Conservation (phyloP, 225 moss, liverwort and hornwort species). For the Thuidium tamariscinum region DNA sequence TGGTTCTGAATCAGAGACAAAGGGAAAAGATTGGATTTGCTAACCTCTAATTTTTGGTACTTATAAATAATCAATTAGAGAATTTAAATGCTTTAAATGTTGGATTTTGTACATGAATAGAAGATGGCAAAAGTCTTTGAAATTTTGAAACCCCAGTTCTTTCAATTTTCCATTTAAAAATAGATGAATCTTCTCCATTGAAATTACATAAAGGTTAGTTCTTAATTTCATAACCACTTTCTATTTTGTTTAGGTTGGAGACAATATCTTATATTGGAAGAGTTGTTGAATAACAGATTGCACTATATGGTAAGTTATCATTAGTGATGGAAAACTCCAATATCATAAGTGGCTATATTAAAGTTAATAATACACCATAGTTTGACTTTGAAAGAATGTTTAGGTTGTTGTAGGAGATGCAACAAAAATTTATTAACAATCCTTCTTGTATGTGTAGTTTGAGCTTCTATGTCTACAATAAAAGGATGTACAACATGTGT, state of each 20-base stretch:
- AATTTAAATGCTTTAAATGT: background rate
- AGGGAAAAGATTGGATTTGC: slow-evolving; percentile 3
- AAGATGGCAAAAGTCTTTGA: too few relatives aligned
- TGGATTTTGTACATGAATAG: accelerated
- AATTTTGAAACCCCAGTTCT: background rate
- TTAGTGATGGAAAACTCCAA: accelerated
- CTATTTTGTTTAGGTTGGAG: background rate
- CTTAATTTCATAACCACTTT: background rate
- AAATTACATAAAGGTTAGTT: too few relatives aligned
- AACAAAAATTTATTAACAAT: too few relatives aligned
- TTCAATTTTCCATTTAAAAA: background rate
- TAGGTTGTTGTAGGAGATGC: accelerated
- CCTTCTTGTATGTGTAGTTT: background rate
- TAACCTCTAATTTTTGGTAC: background rate
- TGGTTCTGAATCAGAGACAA: background rate
- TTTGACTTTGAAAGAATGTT: background rate
- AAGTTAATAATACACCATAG: background rate
- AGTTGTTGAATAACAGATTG: background rate
- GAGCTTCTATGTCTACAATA: background rate
- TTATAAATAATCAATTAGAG: background rate
- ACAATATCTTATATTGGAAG: background rate
- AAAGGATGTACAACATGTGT: accelerated
- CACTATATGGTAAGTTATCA: accelerated
- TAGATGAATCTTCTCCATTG: background rate
- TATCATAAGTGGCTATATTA: accelerated